These are phyloP conservation scores for Geum urbanum DNA, from an alignment of 306 rosid genomes.

Conservation along the genomic window DNA sequence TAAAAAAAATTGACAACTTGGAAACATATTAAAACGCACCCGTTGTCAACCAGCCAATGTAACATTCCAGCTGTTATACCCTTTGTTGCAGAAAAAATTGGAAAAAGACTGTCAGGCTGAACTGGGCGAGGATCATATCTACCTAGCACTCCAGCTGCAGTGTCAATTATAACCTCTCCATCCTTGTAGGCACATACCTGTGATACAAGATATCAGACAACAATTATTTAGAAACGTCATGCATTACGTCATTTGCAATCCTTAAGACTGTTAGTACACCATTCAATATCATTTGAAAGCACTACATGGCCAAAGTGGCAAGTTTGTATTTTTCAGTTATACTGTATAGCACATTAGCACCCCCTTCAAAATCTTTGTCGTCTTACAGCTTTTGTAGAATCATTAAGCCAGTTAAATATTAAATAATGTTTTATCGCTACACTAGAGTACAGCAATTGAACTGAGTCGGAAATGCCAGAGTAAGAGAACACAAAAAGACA, in stretches of 20 bases:
- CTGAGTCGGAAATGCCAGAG: neutral
- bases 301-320: neutral
- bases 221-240: neutral
- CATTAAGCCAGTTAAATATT: too few species aligned
- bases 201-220: neutral
- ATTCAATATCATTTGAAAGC: neutral
- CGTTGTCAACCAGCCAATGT: slow-evolving; percentile 94
- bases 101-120: slow-evolving; percentile 87
- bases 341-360: neutral
- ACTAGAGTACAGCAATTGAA: neutral
- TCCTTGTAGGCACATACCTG: slow-evolving; percentile 99
- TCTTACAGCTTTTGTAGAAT: slow-evolving; percentile 3
- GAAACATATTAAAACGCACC: slow-evolving; percentile 43
- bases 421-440: neutral
- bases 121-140: slow-evolving; percentile 99
- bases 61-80: slow-evolving; percentile 92
- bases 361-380: neutral
- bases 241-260: neutral
- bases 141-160: slow-evolving; percentile 98
- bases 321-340: neutral
- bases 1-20: neutral
- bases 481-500: neutral
- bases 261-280: neutral
- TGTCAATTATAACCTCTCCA: slow-evolving; percentile 90
- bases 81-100: slow-evolving; percentile 91